A percentile compares a stretch with the other conserved stretches of the same genome.
Conservation (phyloP, 2,329 filamentous ascomycete species). For the Penicillium hesseltinei region DNA sequence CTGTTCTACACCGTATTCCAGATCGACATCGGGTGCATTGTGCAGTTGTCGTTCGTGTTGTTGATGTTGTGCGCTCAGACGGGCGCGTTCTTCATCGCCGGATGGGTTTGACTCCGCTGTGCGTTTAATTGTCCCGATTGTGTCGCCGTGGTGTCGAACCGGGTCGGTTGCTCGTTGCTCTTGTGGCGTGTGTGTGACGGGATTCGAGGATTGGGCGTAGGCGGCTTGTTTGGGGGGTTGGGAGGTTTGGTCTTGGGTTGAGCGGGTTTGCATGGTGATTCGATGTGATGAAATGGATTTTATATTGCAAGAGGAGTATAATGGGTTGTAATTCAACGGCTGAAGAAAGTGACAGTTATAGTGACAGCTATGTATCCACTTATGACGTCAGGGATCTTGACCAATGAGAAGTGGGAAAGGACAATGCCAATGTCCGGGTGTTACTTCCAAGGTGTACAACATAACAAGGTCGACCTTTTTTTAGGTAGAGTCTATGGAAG, state of each 20-base stretch:
- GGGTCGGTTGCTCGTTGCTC: conserved; percentile 22
- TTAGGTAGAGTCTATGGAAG: background rate
- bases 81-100: conserved; percentile 24
- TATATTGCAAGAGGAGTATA: background rate
- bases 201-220: conserved; percentile 35
- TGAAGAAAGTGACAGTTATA: background rate
- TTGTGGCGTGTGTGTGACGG: conserved; percentile 31
- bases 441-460: too few relatives aligned
- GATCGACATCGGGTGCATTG: conserved; percentile 27
- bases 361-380: background rate
- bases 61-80: conserved; percentile 17
- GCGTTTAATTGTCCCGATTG: conserved; percentile 26
- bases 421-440: background rate
- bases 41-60: conserved; percentile 18
- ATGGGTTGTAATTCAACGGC: background rate
- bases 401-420: background rate
- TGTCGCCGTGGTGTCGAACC: conserved; percentile 24
- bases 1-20: conserved; percentile 38
- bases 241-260: conserved; percentile 19
- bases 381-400: background rate
- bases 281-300: background rate
- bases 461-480: background rate
- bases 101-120: conserved; percentile 30
- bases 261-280: conserved; percentile 16
- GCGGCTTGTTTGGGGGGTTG: conserved; percentile 38